These are phyloP conservation scores for Cyberlindnera misumaiensis DNA, from an alignment of 805 yeast species.

Conservation along the genomic window DNA sequence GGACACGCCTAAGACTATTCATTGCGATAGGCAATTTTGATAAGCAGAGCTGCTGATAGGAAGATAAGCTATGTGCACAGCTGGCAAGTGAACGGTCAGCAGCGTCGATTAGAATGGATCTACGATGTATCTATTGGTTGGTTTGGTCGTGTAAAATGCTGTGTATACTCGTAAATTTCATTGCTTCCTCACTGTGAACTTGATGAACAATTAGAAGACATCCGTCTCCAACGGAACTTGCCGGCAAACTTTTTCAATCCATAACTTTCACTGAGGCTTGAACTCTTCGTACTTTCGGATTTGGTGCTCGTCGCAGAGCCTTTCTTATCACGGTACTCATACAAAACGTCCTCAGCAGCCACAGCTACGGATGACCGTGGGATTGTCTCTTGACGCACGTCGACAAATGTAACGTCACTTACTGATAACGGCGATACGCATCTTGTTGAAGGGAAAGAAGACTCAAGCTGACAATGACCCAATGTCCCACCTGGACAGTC, in stretches of 20 bases:
- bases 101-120: too few species aligned
- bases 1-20: too few species aligned
- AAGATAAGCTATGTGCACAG: too few species aligned
- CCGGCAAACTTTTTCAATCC: slow-evolving; percentile 23
- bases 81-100: too few species aligned
- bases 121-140: too few species aligned
- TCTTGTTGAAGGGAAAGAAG: slow-evolving; percentile 7
- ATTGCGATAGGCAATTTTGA: too few species aligned
- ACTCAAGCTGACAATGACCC: slow-evolving; percentile 18
- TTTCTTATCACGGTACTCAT: slow-evolving; percentile 8
- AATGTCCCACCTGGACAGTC: slow-evolving; percentile 5
- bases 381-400: slow-evolving; percentile 2
- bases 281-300: background rate
- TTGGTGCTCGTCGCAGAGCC: slow-evolving; percentile 2
- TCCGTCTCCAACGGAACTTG: slow-evolving; percentile 24
- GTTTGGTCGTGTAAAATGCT: background rate
- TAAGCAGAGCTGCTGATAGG: too few species aligned
- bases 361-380: slow-evolving; percentile 7
- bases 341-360: slow-evolving; percentile 7
- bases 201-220: slow-evolving; percentile 22
- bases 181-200: slow-evolving; percentile 9
- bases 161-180: too few species aligned
- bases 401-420: slow-evolving; percentile 3
- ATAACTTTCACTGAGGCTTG: slow-evolving; percentile 11
- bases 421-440: slow-evolving; percentile 17